Conservation (phyloP, 179 eudicot genomes). For the Drosera spatulata region DNA sequence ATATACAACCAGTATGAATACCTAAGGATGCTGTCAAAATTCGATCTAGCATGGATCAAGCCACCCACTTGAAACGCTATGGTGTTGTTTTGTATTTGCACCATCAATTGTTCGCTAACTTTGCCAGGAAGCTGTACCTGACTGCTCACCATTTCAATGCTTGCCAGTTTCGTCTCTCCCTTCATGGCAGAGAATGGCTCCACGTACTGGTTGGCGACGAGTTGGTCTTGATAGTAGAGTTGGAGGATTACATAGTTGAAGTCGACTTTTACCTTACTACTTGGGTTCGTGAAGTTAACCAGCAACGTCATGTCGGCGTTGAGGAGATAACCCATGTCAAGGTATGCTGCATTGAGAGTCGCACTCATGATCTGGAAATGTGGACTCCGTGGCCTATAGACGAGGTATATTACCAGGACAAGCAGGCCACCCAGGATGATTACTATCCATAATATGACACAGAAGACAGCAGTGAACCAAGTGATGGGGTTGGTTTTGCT, state of each 20-base stretch:
- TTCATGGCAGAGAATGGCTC: slow-evolving; percentile 44
- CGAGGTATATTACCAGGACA: slow-evolving; percentile 58
- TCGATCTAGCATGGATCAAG: slow-evolving; percentile 47
- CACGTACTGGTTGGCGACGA: slow-evolving; percentile 47
- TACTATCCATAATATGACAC: slow-evolving; percentile 63
- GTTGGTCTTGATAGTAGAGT: slow-evolving; percentile 35
- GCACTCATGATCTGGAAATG: slow-evolving; percentile 48
- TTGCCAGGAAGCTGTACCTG: slow-evolving; percentile 49
- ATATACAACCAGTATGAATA: slow-evolving; percentile 62
- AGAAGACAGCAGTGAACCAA: slow-evolving; percentile 54
- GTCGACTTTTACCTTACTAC: slow-evolving; percentile 55
- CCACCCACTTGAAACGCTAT: slow-evolving; percentile 48
- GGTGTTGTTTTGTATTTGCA: slow-evolving; percentile 41
- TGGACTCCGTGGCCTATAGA: slow-evolving; percentile 55
- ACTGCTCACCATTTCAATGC: slow-evolving; percentile 57
- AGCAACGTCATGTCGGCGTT: slow-evolving; percentile 67
- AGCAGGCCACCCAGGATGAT: slow-evolving; percentile 58
- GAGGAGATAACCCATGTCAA: slow-evolving; percentile 70
- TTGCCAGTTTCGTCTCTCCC: slow-evolving; percentile 26
- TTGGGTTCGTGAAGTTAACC: slow-evolving; percentile 74
- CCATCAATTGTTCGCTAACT: slow-evolving; percentile 24
- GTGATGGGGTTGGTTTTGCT: slow-evolving; percentile 40
- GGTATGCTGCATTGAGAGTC: slow-evolving; percentile 62
- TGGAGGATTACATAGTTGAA: slow-evolving; percentile 47
- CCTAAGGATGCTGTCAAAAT: slow-evolving; percentile 40